Conservation (phyloP, 2,329 filamentous ascomycete genomes). For the Grosmannia penicillata region DNA sequence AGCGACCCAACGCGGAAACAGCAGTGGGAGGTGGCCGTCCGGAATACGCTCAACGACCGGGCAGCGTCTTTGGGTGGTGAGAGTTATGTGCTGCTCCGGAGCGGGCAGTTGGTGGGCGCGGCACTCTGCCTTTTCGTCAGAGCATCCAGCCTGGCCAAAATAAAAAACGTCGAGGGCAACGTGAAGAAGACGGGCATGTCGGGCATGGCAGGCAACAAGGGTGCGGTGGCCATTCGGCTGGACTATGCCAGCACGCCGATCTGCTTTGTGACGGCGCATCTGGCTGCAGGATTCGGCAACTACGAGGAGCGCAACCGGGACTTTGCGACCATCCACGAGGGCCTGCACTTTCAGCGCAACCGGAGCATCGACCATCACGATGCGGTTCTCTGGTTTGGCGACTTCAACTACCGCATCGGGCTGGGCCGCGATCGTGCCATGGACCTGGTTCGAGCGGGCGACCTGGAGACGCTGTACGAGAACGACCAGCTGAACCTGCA, state of each 20-base stretch:
- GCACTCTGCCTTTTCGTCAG: slow-evolving; percentile 86
- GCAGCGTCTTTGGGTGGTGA: slow-evolving; percentile 51
- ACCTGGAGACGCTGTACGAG: slow-evolving; percentile 69
- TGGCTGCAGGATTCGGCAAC: slow-evolving; percentile 91
- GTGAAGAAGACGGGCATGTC: slow-evolving; percentile 92
- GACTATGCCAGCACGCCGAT: slow-evolving; percentile 87
- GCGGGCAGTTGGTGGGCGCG: slow-evolving; percentile 87
- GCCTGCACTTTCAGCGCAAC: slow-evolving; percentile 81
- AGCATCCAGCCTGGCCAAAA: slow-evolving; percentile 57
- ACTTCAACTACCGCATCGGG: slow-evolving; percentile 97
- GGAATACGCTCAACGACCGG: slow-evolving; percentile 58
- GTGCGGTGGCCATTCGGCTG: slow-evolving; percentile 88
- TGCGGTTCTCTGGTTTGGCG: slow-evolving; percentile 83
- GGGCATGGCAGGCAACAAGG: slow-evolving; percentile 96
- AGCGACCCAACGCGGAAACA: slow-evolving; percentile 79
- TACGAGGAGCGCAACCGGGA: slow-evolving; percentile 93
- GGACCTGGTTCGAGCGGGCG: slow-evolving; percentile 53
- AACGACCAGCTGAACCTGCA: slow-evolving; percentile 95
- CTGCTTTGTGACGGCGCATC: slow-evolving; percentile 90
- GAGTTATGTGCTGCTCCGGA: slow-evolving; percentile 77
- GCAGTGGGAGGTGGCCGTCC: slow-evolving; percentile 74
- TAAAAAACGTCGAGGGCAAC: slow-evolving; percentile 94
- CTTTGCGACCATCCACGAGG: slow-evolving; percentile 76
- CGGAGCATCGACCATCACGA: slow-evolving; percentile 81
- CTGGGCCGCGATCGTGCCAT: slow-evolving; percentile 65